A percentile compares a stretch with the other conserved stretches of the same genome.
Conservation (phyloP, 169 alveolate species). For the Plasmodium relictum region DNA sequence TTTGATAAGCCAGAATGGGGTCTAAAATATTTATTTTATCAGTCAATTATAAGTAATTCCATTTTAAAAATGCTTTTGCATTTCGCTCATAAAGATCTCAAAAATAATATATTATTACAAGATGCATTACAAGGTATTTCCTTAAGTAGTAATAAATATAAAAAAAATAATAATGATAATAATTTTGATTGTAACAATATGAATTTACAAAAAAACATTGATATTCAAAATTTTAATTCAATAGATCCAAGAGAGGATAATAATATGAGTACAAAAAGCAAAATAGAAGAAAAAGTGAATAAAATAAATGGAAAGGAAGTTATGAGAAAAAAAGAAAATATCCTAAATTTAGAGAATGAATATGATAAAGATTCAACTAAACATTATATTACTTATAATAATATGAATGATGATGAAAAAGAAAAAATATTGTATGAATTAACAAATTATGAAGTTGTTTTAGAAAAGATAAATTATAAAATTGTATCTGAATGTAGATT, state of each 20-base stretch:
- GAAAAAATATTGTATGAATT: conserved; percentile 13
- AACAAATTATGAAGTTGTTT: conserved; percentile 29
- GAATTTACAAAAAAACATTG: no score
- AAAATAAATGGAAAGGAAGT: background rate
- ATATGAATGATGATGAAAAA: conserved; percentile 34
- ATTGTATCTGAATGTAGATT: conserved; percentile 63
- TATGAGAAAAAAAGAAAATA: background rate
- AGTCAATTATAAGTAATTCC: conserved; percentile 47
- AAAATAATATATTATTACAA: conserved; percentile 9
- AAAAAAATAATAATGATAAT: background rate
- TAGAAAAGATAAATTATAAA: conserved; percentile 36
- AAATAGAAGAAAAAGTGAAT: background rate
- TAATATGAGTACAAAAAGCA: background rate
- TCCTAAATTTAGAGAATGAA: background rate
- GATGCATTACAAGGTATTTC: conserved; percentile 18
- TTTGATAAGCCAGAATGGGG: conserved; percentile 78
- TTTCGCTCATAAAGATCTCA: conserved; percentile 6
- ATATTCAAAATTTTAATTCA: no score
- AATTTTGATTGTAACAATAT: background rate
- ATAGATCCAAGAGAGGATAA: background rate
- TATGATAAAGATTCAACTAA: background rate
- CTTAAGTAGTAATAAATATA: background rate
- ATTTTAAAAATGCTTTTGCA: conserved; percentile 37
- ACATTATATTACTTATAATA: conserved; percentile 7
- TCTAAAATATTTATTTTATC: conserved; percentile 57